Percentiles rank a stretch among this genome's conserved stretches.
Conservation (phyloP, 2,329 filamentous ascomycete genomes). For the Colletotrichum costaricense region DNA sequence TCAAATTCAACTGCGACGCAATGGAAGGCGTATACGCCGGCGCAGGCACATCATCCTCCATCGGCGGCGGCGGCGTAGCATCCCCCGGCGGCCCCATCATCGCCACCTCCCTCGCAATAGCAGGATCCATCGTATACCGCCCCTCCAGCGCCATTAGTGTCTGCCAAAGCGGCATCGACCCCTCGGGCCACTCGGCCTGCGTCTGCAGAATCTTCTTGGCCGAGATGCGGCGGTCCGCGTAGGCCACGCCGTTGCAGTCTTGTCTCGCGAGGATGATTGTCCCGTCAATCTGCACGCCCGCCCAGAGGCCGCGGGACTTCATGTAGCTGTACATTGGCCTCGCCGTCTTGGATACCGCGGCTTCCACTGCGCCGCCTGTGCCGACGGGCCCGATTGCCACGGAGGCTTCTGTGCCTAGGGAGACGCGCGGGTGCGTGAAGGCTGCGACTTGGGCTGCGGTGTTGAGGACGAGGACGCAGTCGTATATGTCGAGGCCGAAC, state of each 20-base stretch:
- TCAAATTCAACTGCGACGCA: background rate
- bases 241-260: constrained; percentile 84
- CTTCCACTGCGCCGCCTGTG: constrained; percentile 69
- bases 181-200: constrained; percentile 53
- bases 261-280: constrained; percentile 80
- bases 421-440: constrained; percentile 74
- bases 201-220: constrained; percentile 49
- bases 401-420: constrained; percentile 77
- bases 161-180: constrained; percentile 51
- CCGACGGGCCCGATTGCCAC: constrained; percentile 70
- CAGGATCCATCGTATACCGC: constrained; percentile 39
- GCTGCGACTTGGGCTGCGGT: constrained; percentile 73
- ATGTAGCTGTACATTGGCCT: constrained; percentile 84
- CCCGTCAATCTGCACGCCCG: constrained; percentile 83
- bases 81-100: constrained; percentile 38
- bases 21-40: constrained; percentile 14
- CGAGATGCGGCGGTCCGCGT: constrained; percentile 65
- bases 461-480: constrained; percentile 82
- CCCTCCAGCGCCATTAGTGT: constrained; percentile 54
- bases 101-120: constrained; percentile 42
- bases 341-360: constrained; percentile 44
- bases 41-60: constrained; percentile 56
- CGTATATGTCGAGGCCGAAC: constrained; percentile 80
- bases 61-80: constrained; percentile 32
- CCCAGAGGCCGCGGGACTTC: constrained; percentile 84